Evolutionary conservation across 805 yeast genomes (phyloP), one percentile per base, ranked within the genome.

Genomic region (Lipomyces kockii): DNA sequence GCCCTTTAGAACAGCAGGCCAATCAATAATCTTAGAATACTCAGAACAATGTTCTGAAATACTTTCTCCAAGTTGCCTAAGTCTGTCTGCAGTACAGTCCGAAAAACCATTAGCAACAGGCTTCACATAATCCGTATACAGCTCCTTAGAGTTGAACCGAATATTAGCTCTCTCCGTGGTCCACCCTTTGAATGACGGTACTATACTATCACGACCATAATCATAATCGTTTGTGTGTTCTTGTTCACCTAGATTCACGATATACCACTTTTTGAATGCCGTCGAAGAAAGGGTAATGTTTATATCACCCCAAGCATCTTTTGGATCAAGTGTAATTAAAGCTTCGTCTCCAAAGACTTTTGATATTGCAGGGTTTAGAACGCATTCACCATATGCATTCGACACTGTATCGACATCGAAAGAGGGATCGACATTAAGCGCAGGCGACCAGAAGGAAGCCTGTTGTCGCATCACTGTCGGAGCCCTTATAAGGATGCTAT

Each of bases 261-360:
- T 29, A 34, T 62, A 58, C 68, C 68, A 64, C 35, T 43, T 25
- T 46, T 61, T 64, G 17, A 32, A 20, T 20, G 27, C 49, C n/a
- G 7, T 20, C n/a, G 60, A 54, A 22, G 61, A 60, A 27, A 60
- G 32, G 12, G 68, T 61, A 17, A 65, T 20, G 62, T 65, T 65
- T n/a, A 58, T 55, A 14, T 37, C 52, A 14, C 68, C 68, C 68
- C 66, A 62, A 9, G 68, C 62, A 27, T 65, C 68, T 6, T 49
- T n/a, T 25, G 60, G 53, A 8, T 57, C 27, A 27, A 64, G 32
- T n/a, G 57, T 54, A 7, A 64, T 35, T 14, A 64, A 11, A 8
- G 59, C 61, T 17, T 49, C 22, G n/a, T 61, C 46, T 4, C 49
- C 61, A 60, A 60, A 60, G 3, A 32, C 9, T 14, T 58, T 56